Conservation (phyloP, 805 yeast genomes). For the Barnettozyma salicaria region DNA sequence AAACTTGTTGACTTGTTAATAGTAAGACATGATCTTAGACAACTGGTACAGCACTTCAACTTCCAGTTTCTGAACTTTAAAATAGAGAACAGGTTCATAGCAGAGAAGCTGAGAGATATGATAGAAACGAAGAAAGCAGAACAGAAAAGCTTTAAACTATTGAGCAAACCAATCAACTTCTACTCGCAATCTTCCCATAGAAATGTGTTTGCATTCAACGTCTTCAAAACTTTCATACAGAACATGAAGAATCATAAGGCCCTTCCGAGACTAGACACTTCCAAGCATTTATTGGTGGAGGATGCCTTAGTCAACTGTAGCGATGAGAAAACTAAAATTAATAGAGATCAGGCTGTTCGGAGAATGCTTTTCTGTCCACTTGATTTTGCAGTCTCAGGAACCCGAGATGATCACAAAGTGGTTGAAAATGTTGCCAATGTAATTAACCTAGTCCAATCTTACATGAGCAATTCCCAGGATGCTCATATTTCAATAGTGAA, state of each 20-base stretch:
- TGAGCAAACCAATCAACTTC: constrained; percentile 6
- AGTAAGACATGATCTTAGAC: constrained; percentile 2
- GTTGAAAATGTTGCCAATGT: constrained; percentile 8
- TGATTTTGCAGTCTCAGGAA: constrained; percentile 5
- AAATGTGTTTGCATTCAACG: neutral
- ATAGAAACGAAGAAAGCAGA: neutral
- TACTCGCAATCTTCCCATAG: constrained; percentile 4
- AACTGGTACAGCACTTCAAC: constrained; percentile 6
- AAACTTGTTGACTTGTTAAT: constrained; percentile 4
- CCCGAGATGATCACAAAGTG: constrained; percentile 4
- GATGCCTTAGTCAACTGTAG: neutral
- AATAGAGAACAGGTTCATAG: constrained; percentile 4
- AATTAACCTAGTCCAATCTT: neutral
- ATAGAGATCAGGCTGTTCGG: constrained; percentile 3
- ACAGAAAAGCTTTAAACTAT: too few species aligned
- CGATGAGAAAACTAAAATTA: constrained; percentile 1
- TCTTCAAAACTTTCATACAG: constrained; percentile 6
- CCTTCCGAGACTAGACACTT: neutral
- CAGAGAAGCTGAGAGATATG: neutral
- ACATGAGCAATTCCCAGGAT: neutral
- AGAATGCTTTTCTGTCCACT: constrained; percentile 17
- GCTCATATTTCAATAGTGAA: constrained; percentile 12
- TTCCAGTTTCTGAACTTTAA: constrained; percentile 5
- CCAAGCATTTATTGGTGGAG: neutral
- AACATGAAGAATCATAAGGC: constrained; percentile 2